phyloP scores from a whole-genome alignment of 75 land plant genomes.

The Picea glauca region DNA sequence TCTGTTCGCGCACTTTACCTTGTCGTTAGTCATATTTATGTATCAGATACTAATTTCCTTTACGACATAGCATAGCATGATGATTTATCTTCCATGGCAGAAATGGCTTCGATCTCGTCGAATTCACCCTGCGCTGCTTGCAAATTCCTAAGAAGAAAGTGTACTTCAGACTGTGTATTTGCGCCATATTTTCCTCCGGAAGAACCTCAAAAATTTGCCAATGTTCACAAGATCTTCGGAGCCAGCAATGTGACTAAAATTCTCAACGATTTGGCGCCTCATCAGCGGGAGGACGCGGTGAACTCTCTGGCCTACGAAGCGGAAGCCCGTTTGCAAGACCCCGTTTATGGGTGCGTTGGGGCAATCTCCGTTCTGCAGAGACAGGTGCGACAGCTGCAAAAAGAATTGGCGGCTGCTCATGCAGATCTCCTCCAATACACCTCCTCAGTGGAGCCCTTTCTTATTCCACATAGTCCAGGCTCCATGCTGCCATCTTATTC shows the following conservation, averaged over 20 bases:
- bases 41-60: no score
- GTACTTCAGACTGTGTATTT: slow-evolving; percentile 64
- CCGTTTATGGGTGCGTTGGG: slow-evolving; percentile 71
- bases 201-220: slow-evolving; percentile 58
- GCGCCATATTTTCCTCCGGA: slow-evolving; percentile 87
- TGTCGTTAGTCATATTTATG: no score
- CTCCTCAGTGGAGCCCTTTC: background rate
- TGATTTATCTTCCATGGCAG: no score
- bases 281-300: slow-evolving; percentile 55
- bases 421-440: slow-evolving; percentile 32
- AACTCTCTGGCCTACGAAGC: slow-evolving; percentile 64
- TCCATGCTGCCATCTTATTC: background rate
- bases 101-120: background rate
- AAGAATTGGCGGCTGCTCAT: slow-evolving; percentile 57
- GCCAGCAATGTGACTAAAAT: slow-evolving; percentile 67
- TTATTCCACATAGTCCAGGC: background rate
- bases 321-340: slow-evolving; percentile 56
- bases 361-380: slow-evolving; percentile 50
- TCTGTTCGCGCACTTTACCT: no score
- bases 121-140: slow-evolving; percentile 83
- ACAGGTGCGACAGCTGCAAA: slow-evolving; percentile 51
- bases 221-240: slow-evolving; percentile 62
- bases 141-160: slow-evolving; percentile 68
- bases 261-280: slow-evolving; percentile 51
- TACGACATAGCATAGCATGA: no score